These are phyloP conservation scores for Diaporthe citriasiana DNA, from an alignment of 2,329 filamentous ascomycete genomes.

Conservation along the genomic window DNA sequence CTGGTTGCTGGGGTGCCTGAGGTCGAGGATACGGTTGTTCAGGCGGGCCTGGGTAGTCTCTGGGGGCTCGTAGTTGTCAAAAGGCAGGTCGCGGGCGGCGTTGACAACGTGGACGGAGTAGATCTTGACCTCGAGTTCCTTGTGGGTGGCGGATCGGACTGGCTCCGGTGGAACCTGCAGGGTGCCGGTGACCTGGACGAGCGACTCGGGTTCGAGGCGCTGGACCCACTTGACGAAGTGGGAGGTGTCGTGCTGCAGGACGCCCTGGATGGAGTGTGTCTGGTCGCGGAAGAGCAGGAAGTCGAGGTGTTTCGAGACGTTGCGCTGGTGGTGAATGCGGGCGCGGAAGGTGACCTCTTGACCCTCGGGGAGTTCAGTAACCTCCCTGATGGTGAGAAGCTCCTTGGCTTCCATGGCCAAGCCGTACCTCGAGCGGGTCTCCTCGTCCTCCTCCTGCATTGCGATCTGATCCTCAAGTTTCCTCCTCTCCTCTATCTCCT, in stretches of 20 bases:
- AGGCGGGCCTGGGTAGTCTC: constrained; percentile 74
- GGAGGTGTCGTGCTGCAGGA: constrained; percentile 68
- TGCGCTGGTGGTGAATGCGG: constrained; percentile 83
- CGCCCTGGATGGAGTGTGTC: constrained; percentile 85
- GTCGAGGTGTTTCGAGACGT: constrained; percentile 84
- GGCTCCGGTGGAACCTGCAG: constrained; percentile 81
- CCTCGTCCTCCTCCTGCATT: constrained; percentile 48
- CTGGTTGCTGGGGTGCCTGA: constrained; percentile 89
- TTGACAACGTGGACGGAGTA: constrained; percentile 66
- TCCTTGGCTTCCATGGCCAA: constrained; percentile 48
- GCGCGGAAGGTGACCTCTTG: constrained; percentile 77
- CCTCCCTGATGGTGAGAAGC: constrained; percentile 58
- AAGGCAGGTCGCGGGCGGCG: constrained; percentile 62
- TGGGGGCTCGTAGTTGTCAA: constrained; percentile 65
- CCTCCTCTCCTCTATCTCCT: constrained; percentile 51
- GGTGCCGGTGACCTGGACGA: constrained; percentile 82
- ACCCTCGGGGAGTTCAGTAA: constrained; percentile 67
- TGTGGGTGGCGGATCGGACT: constrained; percentile 81
- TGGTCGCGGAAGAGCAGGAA: constrained; percentile 91
- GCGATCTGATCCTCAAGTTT: constrained; percentile 53
- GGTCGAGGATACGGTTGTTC: constrained; percentile 82
- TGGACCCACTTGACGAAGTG: constrained; percentile 89
- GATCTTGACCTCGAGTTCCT: constrained; percentile 82
- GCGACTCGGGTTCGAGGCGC: constrained; percentile 82
- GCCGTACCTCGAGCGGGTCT: constrained; percentile 51